phyloP scores from a whole-genome alignment of 768 basidiomycete species.

The Chalciporus sphaerocephalus region DNA sequence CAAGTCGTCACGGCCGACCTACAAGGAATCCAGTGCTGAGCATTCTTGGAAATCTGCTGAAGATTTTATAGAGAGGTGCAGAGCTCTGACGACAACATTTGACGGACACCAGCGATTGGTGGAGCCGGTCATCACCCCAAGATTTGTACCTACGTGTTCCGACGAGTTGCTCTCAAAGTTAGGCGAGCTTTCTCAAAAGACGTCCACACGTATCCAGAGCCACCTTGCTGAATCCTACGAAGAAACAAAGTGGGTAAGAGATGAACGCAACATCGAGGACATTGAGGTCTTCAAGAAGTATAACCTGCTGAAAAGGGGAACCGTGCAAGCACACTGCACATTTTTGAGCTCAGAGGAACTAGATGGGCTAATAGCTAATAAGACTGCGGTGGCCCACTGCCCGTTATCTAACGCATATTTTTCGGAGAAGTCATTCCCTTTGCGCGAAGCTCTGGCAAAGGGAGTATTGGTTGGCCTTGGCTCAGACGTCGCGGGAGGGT shows the following conservation, averaged over 20 bases:
- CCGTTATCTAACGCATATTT: constrained; percentile 89
- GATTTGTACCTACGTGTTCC: constrained; percentile 88
- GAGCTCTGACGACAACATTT: constrained; percentile 35
- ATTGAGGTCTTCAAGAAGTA: constrained; percentile 71
- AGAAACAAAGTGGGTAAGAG: constrained; percentile 67
- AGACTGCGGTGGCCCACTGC: constrained; percentile 77
- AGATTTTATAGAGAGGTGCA: constrained; percentile 55
- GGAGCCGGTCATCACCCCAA: constrained; percentile 81
- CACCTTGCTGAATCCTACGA: constrained; percentile 81
- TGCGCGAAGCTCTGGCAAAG: constrained; percentile 64
- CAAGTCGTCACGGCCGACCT: constrained; percentile 64
- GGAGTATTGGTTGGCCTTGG: constrained; percentile 76
- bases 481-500: constrained; percentile 84
- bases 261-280: constrained; percentile 59
- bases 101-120: constrained; percentile 50
- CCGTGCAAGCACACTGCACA: constrained; percentile 88
- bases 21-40: constrained; percentile 56
- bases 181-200: constrained; percentile 45
- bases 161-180: constrained; percentile 62
- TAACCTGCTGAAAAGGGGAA: constrained; percentile 55
- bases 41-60: constrained; percentile 48
- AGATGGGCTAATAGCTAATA: constrained; percentile 41
- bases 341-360: constrained; percentile 58
- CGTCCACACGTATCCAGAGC: constrained; percentile 63
- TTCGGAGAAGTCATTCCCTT: constrained; percentile 62